Base-by-base conservation (phyloP, 169 alveolate species). In the Cryptosporidium ubiquitum region DNA sequence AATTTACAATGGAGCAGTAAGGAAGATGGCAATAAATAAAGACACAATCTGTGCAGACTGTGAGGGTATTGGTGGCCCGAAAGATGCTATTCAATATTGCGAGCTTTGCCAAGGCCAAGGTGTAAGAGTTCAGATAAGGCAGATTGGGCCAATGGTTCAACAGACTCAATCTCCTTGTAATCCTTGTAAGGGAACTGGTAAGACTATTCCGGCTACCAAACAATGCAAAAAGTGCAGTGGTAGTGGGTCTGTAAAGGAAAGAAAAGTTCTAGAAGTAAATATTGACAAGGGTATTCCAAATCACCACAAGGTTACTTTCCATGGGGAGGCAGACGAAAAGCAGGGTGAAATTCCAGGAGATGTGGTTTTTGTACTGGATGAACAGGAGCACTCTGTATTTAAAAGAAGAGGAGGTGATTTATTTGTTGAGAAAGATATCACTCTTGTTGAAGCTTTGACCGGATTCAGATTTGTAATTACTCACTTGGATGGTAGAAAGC, bases 21-120 rank as follows among this genome's bases (percentile, higher is more conserved):
- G 95, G 60, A 96, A 97, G 91, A 91, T 98, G 91, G 97, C 98
- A 33, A 96, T 97, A 49, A 96, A 96, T 75, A 95, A 98, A 93
- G 97, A 95, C 42, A 95, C 97, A 66, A 93, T 97, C 42, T 98
- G 99, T 94, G 93, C 94, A 44, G 93, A 93, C 64, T 98, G 99
- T 91, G 97, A 97, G 69, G 99, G 99, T 40, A 94, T 91, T 69
- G 99, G 99, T 1, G 99, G 99, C 1, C 96, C 98, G 0, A 95
- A 96, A 79, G 98, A 96, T 57, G 98, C 98, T 4, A 93, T 95
- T 37, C 93, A 93, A 58, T 94, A 94, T n/a, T 98, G 99, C 89
- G 86, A 74, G 40, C 96, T 92, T 64, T 98, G 99, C 91, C 95
- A 97, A 75, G 99, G 99, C 31, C 96, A 95, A 49, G 97, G 99